A percentile compares a stretch with the other conserved stretches of the same genome.
These are phyloP conservation scores for Pyrenula massariospora DNA, from an alignment of 495 filamentous ascomycete genomes.

Conservation along the genomic window DNA sequence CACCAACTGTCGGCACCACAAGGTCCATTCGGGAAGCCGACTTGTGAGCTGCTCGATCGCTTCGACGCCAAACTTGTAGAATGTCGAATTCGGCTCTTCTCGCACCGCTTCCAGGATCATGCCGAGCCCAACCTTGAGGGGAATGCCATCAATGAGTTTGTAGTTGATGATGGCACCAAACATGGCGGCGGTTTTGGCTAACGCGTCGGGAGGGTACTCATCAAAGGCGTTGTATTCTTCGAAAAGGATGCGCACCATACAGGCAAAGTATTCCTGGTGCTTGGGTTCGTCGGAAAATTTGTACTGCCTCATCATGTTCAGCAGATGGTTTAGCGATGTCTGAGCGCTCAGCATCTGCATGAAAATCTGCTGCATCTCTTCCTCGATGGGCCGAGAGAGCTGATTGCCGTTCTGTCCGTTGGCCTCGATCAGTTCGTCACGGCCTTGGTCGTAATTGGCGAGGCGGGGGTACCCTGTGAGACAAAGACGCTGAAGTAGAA, in stretches of 20 bases:
- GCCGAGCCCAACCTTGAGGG: slow-evolving; percentile 78
- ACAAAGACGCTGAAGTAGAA: slow-evolving; percentile 66
- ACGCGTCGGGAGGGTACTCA: slow-evolving; percentile 84
- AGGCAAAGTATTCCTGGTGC: slow-evolving; percentile 90
- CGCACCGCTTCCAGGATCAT: slow-evolving; percentile 95
- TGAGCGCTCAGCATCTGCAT: slow-evolving; percentile 92
- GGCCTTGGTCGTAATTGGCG: slow-evolving; percentile 90
- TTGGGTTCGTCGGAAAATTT: slow-evolving; percentile 72
- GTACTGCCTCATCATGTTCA: slow-evolving; percentile 69
- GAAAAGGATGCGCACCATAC: slow-evolving; percentile 96
- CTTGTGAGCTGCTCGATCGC: slow-evolving; percentile 77
- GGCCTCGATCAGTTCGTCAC: slow-evolving; percentile 76
- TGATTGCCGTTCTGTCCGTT: slow-evolving; percentile 71
- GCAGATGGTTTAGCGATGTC: slow-evolving; percentile 65
- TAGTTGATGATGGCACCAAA: slow-evolving; percentile 95
- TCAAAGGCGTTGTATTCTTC: slow-evolving; percentile 94
- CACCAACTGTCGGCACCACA: slow-evolving; percentile 71
- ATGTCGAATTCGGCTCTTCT: slow-evolving; percentile 54
- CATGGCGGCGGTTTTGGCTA: slow-evolving; percentile 89
- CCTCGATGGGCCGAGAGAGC: slow-evolving; percentile 65
- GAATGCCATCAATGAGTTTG: slow-evolving; percentile 77
- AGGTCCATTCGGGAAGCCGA: slow-evolving; percentile 83
- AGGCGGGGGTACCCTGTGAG: slow-evolving; percentile 90
- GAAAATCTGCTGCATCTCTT: slow-evolving; percentile 91
- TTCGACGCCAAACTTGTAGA: slow-evolving; percentile 99